Conservation (phyloP, 2,329 filamentous ascomycete species). For the Aspergillus terreus region DNA sequence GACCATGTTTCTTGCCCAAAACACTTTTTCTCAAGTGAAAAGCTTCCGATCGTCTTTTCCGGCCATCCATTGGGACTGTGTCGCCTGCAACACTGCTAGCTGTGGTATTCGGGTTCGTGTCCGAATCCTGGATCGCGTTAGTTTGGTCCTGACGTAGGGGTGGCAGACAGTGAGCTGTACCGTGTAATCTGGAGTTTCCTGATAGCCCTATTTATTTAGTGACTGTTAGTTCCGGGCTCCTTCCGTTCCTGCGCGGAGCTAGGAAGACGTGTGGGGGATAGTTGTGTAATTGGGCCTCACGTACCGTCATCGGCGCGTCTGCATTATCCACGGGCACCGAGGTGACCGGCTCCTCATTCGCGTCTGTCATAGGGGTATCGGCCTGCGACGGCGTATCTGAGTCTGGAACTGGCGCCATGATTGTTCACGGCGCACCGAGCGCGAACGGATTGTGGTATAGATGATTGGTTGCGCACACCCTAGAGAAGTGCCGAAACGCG, state of each 20-base stretch:
- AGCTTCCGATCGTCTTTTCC: constrained; percentile 80
- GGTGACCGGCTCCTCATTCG: constrained; percentile 31
- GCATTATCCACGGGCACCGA: constrained; percentile 34
- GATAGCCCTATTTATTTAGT: constrained; percentile 38
- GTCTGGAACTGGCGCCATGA: constrained; percentile 40
- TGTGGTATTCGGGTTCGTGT: constrained; percentile 63
- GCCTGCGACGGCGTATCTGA: constrained; percentile 42
- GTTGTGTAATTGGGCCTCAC: constrained; percentile 12
- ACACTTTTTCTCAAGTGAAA: constrained; percentile 88
- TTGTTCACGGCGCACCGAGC: constrained; percentile 23
- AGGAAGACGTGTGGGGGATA: neutral
- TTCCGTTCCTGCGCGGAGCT: neutral
- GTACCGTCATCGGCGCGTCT: constrained; percentile 40
- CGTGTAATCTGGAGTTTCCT: constrained; percentile 62
- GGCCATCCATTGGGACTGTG: constrained; percentile 62
- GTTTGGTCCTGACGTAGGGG: neutral
- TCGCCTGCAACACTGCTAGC: constrained; percentile 87
- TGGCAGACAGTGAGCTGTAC: constrained; percentile 29
- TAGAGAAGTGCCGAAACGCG: neutral
- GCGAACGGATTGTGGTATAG: constrained; percentile 12
- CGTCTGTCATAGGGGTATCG: constrained; percentile 48
- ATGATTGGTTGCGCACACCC: constrained; percentile 1
- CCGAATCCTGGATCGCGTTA: constrained; percentile 52
- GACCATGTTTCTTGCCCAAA: constrained; percentile 91
- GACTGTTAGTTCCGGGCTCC: constrained; percentile 7